Conservation (phyloP, 805 yeast genomes). For the Monosporozyma yasuniensis region DNA sequence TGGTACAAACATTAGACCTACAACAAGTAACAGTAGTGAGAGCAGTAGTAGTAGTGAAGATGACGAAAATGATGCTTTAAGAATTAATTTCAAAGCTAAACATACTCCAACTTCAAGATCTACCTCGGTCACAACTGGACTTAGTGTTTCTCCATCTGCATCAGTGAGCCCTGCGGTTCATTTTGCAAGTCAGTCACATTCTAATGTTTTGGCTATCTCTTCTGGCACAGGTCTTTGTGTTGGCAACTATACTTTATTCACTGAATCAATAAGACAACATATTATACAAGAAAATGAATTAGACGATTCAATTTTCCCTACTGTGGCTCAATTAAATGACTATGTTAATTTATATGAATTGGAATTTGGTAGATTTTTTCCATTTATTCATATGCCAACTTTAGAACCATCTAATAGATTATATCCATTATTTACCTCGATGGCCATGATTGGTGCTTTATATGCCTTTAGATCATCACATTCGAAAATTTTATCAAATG, state of each 20-base stretch:
- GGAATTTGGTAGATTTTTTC: constrained; percentile 74
- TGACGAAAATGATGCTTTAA: neutral
- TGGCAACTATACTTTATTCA: constrained; percentile 34
- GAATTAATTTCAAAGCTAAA: constrained; percentile 4
- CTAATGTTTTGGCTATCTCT: neutral
- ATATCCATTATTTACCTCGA: constrained; percentile 62
- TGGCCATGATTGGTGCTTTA: constrained; percentile 85
- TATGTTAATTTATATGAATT: constrained; percentile 62
- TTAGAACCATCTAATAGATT: constrained; percentile 38
- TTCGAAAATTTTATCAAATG: constrained; percentile 60
- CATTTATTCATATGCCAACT: constrained; percentile 69
- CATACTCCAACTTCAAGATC: neutral
- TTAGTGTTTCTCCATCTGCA: neutral
- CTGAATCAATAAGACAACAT: constrained; percentile 41
- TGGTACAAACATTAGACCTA: neutral
- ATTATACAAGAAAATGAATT: constrained; percentile 49
- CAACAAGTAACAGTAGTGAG: neutral
- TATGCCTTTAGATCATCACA: constrained; percentile 73
- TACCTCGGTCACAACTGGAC: neutral
- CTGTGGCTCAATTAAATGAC: constrained; percentile 63
- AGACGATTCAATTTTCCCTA: constrained; percentile 56
- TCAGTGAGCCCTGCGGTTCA: neutral
- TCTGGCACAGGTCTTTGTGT: neutral
- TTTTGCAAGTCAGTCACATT: neutral
- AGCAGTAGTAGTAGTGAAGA: neutral